phyloP scores from a whole-genome alignment of 768 basidiomycete genomes.

The Termitomyces sp. region DNA sequence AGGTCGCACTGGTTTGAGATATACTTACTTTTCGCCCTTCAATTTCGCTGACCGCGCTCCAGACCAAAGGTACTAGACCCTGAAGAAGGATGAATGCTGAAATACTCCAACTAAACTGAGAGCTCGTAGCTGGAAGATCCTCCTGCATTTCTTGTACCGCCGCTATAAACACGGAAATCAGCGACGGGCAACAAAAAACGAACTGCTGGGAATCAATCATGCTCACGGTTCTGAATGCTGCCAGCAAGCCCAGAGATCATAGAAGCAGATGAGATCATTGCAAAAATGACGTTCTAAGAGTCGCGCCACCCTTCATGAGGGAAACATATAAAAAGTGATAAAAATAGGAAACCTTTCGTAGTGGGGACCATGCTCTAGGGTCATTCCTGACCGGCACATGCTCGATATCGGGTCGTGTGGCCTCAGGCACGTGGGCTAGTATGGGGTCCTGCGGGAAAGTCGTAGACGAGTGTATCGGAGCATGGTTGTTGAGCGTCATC shows the following conservation, averaged over 20 bases:
- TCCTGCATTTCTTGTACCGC: slow-evolving; percentile 54
- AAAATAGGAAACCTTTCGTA: slow-evolving; percentile 41
- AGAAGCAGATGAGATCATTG: slow-evolving; percentile 44
- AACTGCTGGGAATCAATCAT: background rate
- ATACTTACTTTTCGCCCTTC: slow-evolving; percentile 59
- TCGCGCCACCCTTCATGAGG: background rate
- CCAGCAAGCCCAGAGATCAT: slow-evolving; percentile 53
- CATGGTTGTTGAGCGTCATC: background rate
- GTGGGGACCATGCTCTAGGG: slow-evolving; percentile 51
- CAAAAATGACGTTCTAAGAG: slow-evolving; percentile 36
- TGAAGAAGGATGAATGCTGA: slow-evolving; percentile 70
- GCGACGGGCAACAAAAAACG: background rate
- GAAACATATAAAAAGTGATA: background rate
- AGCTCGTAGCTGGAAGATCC: slow-evolving; percentile 52
- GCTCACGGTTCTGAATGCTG: slow-evolving; percentile 63
- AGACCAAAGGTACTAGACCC: slow-evolving; percentile 59
- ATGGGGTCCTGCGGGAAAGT: background rate
- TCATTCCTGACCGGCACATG: slow-evolving; percentile 53
- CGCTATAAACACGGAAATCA: slow-evolving; percentile 32
- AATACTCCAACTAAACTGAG: slow-evolving; percentile 62
- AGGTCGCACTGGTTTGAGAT: background rate
- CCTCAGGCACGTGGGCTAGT: background rate
- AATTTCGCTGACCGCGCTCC: slow-evolving; percentile 70
- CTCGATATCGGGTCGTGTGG: slow-evolving; percentile 38
- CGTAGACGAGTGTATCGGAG: background rate